Base-by-base conservation (phyloP, 495 filamentous ascomycete species). In the Trichoderma gamsii region DNA sequence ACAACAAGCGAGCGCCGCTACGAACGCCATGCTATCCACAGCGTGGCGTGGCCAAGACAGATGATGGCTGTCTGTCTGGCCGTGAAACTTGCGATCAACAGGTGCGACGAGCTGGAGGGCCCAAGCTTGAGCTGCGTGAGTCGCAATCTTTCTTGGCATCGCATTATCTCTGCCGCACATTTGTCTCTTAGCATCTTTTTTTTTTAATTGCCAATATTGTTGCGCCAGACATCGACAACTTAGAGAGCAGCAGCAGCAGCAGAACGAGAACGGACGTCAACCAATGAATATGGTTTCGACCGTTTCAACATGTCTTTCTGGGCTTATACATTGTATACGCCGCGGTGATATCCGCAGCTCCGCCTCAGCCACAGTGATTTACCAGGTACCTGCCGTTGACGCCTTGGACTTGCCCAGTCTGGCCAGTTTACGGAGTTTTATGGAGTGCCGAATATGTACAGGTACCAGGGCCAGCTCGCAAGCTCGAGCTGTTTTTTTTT, bases 381-480 rank as follows among this genome's bases (percentile, higher is more conserved):
- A 49, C 13, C 56, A 61, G 35, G 35, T 29, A 25, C 21, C 13
- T 61, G 16, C 56, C 13, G 44, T n/a, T n/a, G 15, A n/a, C n/a
- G 44, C 5, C 8, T 61, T 61, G 23, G 56, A 61, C 56, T 61
- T 61, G 56, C 56, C 56, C 56, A 61, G 56, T 61, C 13, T 32
- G 56, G 56, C 56, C 35, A 38, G 8, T 38, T 38, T 38, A 38
- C 35, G 35, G 35, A n/a, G 15, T 61, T 29, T 32, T 61, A 61
- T 32, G 56, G 27, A 61, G 56, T 25, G 27, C 56, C 27, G 4
- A 9, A 0, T 38, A 7, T 38, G 35, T 38, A 38, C 35, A 38
- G 5, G 35, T 38, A 38, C 35, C 35, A 38, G 35, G 35, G 35
- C 35, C 3, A 38, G 5, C 4, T 38, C 8, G 5, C 23, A 29